Evolutionary conservation across 306 rosid genomes (phyloP).

Genomic region (Hippophae gyantsensis): DNA sequence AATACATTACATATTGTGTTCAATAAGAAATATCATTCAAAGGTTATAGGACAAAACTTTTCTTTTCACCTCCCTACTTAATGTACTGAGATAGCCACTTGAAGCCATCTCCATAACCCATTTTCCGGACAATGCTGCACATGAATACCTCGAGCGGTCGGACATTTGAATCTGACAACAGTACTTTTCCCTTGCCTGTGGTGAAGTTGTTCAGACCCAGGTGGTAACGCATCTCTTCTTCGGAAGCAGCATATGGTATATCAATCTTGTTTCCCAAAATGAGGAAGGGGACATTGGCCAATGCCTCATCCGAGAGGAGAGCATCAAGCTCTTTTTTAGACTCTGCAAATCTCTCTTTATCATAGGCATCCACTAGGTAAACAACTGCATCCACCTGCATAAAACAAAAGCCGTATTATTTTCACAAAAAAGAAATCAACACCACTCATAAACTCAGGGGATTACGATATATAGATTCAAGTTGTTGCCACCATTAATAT

Average conservation of each 20-base stretch:
- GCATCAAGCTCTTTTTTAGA: constrained; percentile 79
- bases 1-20: constrained; percentile 20
- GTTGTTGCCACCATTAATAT: too few relatives aligned
- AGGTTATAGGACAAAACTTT: constrained; percentile 27
- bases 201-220: constrained; percentile 76
- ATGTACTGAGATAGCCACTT: constrained; percentile 88
- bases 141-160: constrained; percentile 84
- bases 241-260: constrained; percentile 76
- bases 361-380: constrained; percentile 67
- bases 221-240: constrained; percentile 68
- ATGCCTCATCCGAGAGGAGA: constrained; percentile 64
- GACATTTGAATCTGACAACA: constrained; percentile 53
- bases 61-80: constrained; percentile 34
- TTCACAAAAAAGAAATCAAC: too few relatives aligned
- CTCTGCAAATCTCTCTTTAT: constrained; percentile 77
- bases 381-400: constrained; percentile 80
- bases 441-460: too few relatives aligned
- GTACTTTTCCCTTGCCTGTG: constrained; percentile 84
- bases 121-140: constrained; percentile 89
- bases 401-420: not conserved
- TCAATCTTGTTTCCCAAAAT: constrained; percentile 83
- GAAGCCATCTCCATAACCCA: constrained; percentile 95
- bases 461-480: too few relatives aligned
- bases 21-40: constrained; percentile 26
- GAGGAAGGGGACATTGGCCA: constrained; percentile 67